Base-by-base conservation (phyloP, 495 filamentous ascomycete genomes). In the Glonium stellatum region DNA sequence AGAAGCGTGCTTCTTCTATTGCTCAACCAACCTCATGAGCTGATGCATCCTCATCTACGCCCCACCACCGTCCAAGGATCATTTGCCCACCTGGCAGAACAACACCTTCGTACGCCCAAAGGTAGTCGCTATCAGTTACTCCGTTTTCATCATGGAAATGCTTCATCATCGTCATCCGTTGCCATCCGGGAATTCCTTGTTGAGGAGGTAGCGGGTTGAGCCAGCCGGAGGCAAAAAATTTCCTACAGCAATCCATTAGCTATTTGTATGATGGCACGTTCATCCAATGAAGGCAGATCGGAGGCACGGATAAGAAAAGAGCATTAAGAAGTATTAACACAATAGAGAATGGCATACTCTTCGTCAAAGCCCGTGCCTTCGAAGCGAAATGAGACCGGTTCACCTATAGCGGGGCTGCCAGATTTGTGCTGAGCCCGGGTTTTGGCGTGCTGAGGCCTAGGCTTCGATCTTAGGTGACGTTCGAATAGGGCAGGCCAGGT, bases 61-160 rank as follows among this genome's bases (percentile, higher is more conserved):
- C 46, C 71, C 70, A 72, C 73, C 73, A 75, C 1, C 73, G 65
- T 3, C 73, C 72, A 13, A 76, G n/a, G 13, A 74, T 69, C 12
- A 76, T 68, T 54, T 70, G 37, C 0, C 71, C 72, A 5, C 73
- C 73, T 0, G 73, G 73, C 21, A 76, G 52, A 21, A 76, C 73
- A 1, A 75, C 70, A n/a, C 72, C 73, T 62, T 76, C 73, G 58
- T 73, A 72, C 4, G 68, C 71, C 71, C 71, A 74, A 15, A 74
- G 55, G 36, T 62, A 46, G 8, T 68, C 70, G 0, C 37, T 12
- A 47, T 72, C 67, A 2, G 62, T 35, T 15, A 54, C 55, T 18
- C 41, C 59, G 13, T 54, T 50, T 8, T 53, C 51, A 31, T 73
- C 64, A 13, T 46, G 10, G 57, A 66, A 70, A 44, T 70, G 67